Percentiles rank a stretch among this genome's conserved stretches.
Conservation (phyloP, 1,139 yeast species). For the Saccharomycopsis phalli region DNA sequence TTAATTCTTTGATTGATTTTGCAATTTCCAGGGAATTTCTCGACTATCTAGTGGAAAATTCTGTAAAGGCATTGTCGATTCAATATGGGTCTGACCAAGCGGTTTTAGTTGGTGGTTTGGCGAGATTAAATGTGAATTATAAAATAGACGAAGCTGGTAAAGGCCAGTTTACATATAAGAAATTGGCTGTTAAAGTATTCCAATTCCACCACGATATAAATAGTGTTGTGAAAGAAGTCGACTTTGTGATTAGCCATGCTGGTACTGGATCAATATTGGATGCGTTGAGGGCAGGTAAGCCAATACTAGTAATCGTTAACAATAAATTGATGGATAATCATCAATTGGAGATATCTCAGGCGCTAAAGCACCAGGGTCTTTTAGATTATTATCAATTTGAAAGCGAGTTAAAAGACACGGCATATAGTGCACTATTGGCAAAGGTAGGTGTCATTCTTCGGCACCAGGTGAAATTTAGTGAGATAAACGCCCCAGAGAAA, state of each 20-base stretch:
- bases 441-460: background rate
- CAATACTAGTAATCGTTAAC: slow-evolving; percentile 65
- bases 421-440: background rate
- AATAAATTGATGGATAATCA: slow-evolving; percentile 74
- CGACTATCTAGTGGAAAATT: slow-evolving; percentile 26
- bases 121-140: slow-evolving; percentile 15
- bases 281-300: slow-evolving; percentile 46
- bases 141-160: slow-evolving; percentile 16
- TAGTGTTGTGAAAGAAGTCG: slow-evolving; percentile 33
- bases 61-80: slow-evolving; percentile 37
- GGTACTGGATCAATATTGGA: slow-evolving; percentile 93
- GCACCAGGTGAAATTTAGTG: background rate
- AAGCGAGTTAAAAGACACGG: background rate
- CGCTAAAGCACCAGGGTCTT: slow-evolving; percentile 5
- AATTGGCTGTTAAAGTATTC: slow-evolving; percentile 34
- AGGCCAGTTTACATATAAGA: slow-evolving; percentile 6
- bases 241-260: slow-evolving; percentile 77
- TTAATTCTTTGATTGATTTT: slow-evolving; percentile 42
- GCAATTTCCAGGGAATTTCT: slow-evolving; percentile 35
- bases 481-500: slow-evolving; percentile 3
- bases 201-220: slow-evolving; percentile 39
- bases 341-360: slow-evolving; percentile 67
- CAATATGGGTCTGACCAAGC: slow-evolving; percentile 62
- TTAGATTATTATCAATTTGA: slow-evolving; percentile 9
- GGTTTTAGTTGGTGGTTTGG: slow-evolving; percentile 23